Evolutionary conservation across 1,284 basidiomycete genomes (phyloP).

Genomic region (Athelia psychrophila): DNA sequence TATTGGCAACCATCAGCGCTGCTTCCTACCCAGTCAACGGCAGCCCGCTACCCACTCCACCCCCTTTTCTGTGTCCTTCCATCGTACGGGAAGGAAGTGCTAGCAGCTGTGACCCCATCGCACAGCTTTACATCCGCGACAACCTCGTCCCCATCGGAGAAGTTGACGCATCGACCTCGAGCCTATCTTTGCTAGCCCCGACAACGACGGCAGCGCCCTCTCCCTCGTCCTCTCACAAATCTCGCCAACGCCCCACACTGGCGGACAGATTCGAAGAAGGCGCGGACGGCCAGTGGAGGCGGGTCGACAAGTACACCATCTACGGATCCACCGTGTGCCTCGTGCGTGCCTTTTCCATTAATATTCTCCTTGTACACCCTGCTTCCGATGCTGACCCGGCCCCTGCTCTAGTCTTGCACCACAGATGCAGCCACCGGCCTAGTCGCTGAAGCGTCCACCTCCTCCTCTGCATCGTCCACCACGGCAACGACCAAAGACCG

Average conservation of each 20-base stretch:
- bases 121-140: too few species aligned
- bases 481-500: slow-evolving; percentile 49
- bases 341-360: slow-evolving; percentile 22
- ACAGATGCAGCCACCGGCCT: not conserved
- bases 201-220: slow-evolving; percentile 3
- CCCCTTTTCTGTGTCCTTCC: slow-evolving; percentile 60
- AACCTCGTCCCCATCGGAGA: slow-evolving; percentile 6
- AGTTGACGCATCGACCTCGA: slow-evolving; percentile 8
- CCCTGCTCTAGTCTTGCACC: not conserved
- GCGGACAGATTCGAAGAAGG: slow-evolving; percentile 57
- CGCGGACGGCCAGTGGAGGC: slow-evolving; percentile 61
- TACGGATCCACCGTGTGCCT: slow-evolving; percentile 59
- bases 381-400: not conserved
- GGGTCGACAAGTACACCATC: slow-evolving; percentile 51
- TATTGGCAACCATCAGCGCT: slow-evolving; percentile 53
- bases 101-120: slow-evolving; percentile 2
- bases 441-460: not conserved
- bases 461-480: slow-evolving; percentile 43
- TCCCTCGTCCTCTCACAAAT: not conserved
- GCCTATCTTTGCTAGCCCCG: slow-evolving; percentile 4
- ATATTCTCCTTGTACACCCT: slow-evolving; percentile 8
- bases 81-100: slow-evolving; percentile 25
- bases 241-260: slow-evolving; percentile 22
- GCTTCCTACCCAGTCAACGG: slow-evolving; percentile 41
- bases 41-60: slow-evolving; percentile 45